Conservation (phyloP, 176 grass and related monocot species). For the Carex kokanica region DNA sequence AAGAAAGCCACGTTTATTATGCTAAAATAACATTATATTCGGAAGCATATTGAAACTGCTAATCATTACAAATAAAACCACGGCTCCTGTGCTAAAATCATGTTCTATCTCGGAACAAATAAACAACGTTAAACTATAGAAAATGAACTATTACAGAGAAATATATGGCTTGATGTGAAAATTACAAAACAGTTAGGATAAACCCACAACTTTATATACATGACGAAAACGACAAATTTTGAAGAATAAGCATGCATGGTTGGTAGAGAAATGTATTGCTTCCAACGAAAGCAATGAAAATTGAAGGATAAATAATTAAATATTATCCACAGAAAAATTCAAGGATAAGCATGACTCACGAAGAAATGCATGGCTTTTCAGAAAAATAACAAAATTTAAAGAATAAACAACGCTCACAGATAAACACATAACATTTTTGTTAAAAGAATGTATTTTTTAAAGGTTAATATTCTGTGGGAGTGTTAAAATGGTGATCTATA, state of each 20-base stretch:
- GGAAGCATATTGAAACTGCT: not conserved
- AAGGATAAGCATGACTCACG: not conserved
- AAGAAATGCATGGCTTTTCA: not conserved
- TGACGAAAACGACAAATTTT: not conserved
- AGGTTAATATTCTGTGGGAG: not conserved
- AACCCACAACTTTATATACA: not conserved
- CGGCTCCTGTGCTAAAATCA: too few relatives aligned
- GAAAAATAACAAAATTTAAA: not conserved
- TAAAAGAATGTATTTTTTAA: not conserved
- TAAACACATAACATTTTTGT: not conserved
- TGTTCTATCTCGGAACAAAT: too few relatives aligned
- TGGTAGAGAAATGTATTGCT: not conserved
- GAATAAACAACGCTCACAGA: not conserved
- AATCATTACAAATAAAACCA: not conserved
- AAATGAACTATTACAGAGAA: not conserved
- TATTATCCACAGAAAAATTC: not conserved
- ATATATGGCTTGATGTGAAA: not conserved
- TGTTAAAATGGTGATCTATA: not conserved
- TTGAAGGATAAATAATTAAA: not conserved
- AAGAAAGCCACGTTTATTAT: not conserved
- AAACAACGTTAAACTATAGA: not conserved
- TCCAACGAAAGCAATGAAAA: not conserved
- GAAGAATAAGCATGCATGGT: not conserved
- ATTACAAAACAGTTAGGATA: not conserved
- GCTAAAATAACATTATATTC: not conserved